Conservation (phyloP, 2,329 filamentous ascomycete species). For the Grosmannia penicillata region DNA sequence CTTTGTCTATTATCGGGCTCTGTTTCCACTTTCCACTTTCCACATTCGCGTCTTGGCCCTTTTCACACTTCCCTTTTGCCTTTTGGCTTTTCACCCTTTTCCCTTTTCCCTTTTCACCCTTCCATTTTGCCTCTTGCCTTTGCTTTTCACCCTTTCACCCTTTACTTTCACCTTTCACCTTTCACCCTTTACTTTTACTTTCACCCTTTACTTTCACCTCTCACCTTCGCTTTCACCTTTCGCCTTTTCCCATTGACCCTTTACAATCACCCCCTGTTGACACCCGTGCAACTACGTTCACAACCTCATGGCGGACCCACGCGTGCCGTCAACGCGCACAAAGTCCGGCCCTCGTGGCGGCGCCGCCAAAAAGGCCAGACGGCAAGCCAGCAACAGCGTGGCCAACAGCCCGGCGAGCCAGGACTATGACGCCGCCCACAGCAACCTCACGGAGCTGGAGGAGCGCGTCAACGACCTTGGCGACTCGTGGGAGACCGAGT, state of each 20-base stretch:
- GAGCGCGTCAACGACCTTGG: slow-evolving; percentile 34
- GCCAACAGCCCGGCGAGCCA: not conserved
- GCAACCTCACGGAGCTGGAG: slow-evolving; percentile 26
- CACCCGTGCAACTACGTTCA: not conserved
- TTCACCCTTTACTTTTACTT: not conserved
- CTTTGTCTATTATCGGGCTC: too few species aligned
- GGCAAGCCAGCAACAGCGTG: not conserved
- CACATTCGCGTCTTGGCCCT: too few species aligned
- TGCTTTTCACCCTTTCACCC: not conserved
- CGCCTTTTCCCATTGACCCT: not conserved
- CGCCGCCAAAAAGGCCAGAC: not conserved
- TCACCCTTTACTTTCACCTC: not conserved
- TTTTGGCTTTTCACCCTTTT: not conserved
- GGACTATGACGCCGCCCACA: not conserved
- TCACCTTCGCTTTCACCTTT: not conserved
- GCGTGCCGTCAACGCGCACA: not conserved
- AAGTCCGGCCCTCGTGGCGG: not conserved
- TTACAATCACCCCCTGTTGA: not conserved
- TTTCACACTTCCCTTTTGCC: too few species aligned
- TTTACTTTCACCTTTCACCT: not conserved
- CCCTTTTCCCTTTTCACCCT: not conserved
- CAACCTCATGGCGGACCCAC: slow-evolving; percentile 1
- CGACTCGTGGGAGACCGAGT: slow-evolving; percentile 49
- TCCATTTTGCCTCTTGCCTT: not conserved
- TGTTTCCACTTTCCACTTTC: too few species aligned